phyloP scores from a whole-genome alignment of 2,329 filamentous ascomycete species.

The Stagonosporopsis vannaccii region DNA sequence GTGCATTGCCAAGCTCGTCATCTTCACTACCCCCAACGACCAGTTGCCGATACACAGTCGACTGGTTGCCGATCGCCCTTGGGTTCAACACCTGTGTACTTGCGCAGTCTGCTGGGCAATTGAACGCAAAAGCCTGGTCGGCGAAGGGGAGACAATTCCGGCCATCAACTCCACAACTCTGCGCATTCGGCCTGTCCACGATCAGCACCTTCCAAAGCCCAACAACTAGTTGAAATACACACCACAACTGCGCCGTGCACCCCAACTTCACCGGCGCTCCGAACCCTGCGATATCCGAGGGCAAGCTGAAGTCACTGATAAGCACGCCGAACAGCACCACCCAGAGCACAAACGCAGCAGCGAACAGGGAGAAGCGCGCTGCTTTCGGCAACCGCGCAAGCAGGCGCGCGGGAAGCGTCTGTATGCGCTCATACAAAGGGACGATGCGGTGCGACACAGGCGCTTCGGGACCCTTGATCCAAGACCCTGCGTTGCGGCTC shows the following conservation, averaged over 20 bases:
- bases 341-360: slow-evolving; percentile 69
- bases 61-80: slow-evolving; percentile 62
- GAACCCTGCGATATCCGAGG: slow-evolving; percentile 69
- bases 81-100: slow-evolving; percentile 58
- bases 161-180: slow-evolving; percentile 60
- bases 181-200: slow-evolving; percentile 36
- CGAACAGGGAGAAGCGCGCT: slow-evolving; percentile 63
- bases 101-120: slow-evolving; percentile 63
- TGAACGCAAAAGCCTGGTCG: slow-evolving; percentile 60
- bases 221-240: slow-evolving; percentile 21
- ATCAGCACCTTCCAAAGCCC: slow-evolving; percentile 6
- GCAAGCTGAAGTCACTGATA: slow-evolving; percentile 65
- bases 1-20: slow-evolving; percentile 18
- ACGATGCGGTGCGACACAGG: slow-evolving; percentile 53
- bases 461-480: slow-evolving; percentile 56
- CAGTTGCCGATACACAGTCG: slow-evolving; percentile 69
- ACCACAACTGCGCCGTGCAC: slow-evolving; percentile 75
- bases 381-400: slow-evolving; percentile 65
- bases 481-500: slow-evolving; percentile 43
- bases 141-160: slow-evolving; percentile 64
- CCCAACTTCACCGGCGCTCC: slow-evolving; percentile 70
- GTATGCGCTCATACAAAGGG: slow-evolving; percentile 68
- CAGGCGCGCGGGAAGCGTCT: slow-evolving; percentile 69
- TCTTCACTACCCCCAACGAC: slow-evolving; percentile 69
- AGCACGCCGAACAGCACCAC: slow-evolving; percentile 72